Evolutionary conservation across 2,329 filamentous ascomycete genomes (phyloP).

Genomic region (Botrytis pseudocinerea): DNA sequence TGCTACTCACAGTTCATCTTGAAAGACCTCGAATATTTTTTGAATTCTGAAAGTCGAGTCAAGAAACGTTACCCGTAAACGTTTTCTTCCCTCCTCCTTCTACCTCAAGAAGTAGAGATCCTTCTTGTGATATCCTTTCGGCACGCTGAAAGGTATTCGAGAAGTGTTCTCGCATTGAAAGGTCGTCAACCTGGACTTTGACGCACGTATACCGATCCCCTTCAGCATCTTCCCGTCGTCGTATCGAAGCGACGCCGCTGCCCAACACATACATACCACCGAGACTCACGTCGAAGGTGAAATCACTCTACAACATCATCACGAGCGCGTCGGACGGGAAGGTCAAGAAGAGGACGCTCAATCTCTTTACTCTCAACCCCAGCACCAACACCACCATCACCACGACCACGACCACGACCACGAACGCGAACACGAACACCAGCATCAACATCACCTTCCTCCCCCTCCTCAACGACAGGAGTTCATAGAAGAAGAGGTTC

Average conservation of each 20-base stretch:
- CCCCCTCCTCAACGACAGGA: conserved; percentile 49
- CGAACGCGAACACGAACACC: not conserved
- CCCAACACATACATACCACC: conserved; percentile 48
- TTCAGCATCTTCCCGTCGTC: conserved; percentile 99
- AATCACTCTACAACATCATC: conserved; percentile 64
- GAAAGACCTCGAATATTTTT: conserved; percentile 1
- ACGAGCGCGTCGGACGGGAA: conserved; percentile 95
- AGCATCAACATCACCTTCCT: not conserved
- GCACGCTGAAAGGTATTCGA: conserved; percentile 63
- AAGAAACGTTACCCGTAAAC: conserved; percentile 28
- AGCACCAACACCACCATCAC: not conserved
- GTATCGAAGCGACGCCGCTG: conserved; percentile 74
- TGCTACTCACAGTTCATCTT: not conserved
- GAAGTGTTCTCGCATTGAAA: conserved; percentile 66
- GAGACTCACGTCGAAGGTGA: conserved; percentile 85
- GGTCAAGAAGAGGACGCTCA: conserved; percentile 71
- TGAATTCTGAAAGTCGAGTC: conserved; percentile 25
- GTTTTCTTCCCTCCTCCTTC: conserved; percentile 46
- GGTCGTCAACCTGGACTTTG: conserved; percentile 99
- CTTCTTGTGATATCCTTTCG: conserved; percentile 71
- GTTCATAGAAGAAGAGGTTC: conserved; percentile 76
- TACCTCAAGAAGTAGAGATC: conserved; percentile 63
- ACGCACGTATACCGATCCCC: conserved; percentile 97
- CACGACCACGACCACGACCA: not conserved
- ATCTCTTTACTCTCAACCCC: conserved; percentile 55